Evolutionary conservation across 148 eudicot species (phyloP).

Genomic region (Drosera capensis): DNA sequence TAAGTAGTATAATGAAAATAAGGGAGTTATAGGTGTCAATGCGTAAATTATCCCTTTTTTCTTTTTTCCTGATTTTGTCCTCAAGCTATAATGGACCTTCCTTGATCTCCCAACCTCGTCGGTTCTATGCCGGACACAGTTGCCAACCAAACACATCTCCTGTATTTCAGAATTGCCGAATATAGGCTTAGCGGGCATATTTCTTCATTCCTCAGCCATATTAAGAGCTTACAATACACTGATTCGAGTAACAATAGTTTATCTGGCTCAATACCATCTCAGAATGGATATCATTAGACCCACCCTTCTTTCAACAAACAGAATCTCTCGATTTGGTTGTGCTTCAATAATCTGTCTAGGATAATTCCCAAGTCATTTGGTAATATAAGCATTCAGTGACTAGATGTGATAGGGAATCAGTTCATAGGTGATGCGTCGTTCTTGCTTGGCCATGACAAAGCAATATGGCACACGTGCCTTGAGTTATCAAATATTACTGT

Average conservation of each 20-base stretch:
- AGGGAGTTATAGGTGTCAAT: no score
- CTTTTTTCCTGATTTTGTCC: no score
- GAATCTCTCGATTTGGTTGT: not conserved
- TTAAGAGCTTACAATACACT: constrained; percentile 20
- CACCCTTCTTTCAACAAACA: not conserved
- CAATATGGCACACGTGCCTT: not conserved
- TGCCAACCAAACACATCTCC: constrained; percentile 18
- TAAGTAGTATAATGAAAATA: no score
- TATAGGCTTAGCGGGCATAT: constrained; percentile 28
- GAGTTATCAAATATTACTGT: constrained; percentile 1
- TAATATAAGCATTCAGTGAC: not conserved
- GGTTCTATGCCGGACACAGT: constrained; percentile 36
- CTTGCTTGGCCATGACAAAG: not conserved
- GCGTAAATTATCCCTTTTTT: no score
- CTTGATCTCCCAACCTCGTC: constrained; percentile 23
- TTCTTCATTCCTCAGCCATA: constrained; percentile 20
- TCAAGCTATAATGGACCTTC: no score
- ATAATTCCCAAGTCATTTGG: not conserved
- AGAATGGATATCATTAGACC: not conserved
- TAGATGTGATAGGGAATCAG: constrained; percentile 2
- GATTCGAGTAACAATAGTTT: constrained; percentile 29
- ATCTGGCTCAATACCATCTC: constrained; percentile 24
- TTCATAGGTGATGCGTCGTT: constrained; percentile 4
- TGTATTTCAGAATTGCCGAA: constrained; percentile 19
- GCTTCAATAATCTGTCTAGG: not conserved